Conservation (phyloP, 768 basidiomycete genomes). For the Podaxis mareebaensis region DNA sequence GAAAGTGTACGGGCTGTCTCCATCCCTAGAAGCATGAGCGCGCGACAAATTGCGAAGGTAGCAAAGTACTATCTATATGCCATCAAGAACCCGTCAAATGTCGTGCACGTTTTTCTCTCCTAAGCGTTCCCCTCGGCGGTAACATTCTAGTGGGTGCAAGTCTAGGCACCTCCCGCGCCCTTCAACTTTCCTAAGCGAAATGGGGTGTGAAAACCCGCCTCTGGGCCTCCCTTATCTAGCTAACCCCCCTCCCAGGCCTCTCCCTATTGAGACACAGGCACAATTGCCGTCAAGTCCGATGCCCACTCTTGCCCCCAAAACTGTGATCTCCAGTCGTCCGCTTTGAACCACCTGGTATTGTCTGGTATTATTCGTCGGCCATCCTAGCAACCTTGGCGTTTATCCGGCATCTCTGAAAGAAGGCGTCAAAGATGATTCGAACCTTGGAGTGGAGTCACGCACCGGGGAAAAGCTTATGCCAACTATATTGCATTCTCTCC, state of each 20-base stretch:
- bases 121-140: background rate
- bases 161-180: background rate
- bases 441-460: background rate
- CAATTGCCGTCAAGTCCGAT: background rate
- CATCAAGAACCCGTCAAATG: constrained; percentile 5
- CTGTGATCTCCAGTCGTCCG: background rate
- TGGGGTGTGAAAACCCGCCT: background rate
- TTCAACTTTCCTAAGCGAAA: background rate
- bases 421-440: background rate
- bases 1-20: background rate
- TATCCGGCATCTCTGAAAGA: background rate
- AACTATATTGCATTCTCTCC: background rate
- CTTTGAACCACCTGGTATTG: too few species aligned
- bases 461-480: background rate
- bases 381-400: too few species aligned
- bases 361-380: too few species aligned
- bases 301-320: background rate
- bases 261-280: background rate
- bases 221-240: background rate
- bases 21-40: background rate
- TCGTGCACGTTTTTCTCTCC: background rate
- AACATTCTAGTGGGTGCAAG: background rate
- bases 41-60: background rate
- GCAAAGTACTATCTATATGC: background rate
- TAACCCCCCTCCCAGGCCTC: background rate